Percentiles rank a stretch among this genome's conserved stretches.
These are phyloP conservation scores for Gaertneriomyces sp. DNA, from an alignment of 192 early-diverging fungal species.

Conservation along the genomic window DNA sequence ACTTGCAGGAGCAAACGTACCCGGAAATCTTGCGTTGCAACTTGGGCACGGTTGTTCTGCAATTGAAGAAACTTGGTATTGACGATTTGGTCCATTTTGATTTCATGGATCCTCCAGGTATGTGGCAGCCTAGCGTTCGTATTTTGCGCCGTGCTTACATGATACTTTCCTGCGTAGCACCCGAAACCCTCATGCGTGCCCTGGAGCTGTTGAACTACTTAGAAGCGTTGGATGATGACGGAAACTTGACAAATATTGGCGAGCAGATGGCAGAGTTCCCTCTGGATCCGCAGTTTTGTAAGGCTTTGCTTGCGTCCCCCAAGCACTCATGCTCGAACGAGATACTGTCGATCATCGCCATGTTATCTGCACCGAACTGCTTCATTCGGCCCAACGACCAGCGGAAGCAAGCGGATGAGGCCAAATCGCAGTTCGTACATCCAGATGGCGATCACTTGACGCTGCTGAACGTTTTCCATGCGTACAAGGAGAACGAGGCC, in stretches of 20 bases:
- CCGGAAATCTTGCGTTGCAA: slow-evolving; percentile 98
- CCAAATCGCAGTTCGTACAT: slow-evolving; percentile 91
- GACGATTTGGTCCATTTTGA: slow-evolving; percentile 98
- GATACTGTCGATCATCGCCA: slow-evolving; percentile 88
- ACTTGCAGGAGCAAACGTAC: slow-evolving; percentile 95
- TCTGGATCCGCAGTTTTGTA: slow-evolving; percentile 91
- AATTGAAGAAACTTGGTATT: slow-evolving; percentile 95
- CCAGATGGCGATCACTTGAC: slow-evolving; percentile 95
- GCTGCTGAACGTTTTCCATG: slow-evolving; percentile 94
- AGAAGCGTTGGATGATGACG: slow-evolving; percentile 92
- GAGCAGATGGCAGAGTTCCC: slow-evolving; percentile 93
- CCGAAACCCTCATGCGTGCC: slow-evolving; percentile 97
- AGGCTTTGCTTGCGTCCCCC: slow-evolving; percentile 85
- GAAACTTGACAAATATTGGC: slow-evolving; percentile 82
- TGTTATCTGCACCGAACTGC: slow-evolving; percentile 83
- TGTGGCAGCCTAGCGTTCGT: neutral
- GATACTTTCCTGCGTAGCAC: slow-evolving; percentile 51
- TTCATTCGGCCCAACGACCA: slow-evolving; percentile 91
- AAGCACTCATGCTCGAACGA: slow-evolving; percentile 89
- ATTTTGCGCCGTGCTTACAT: neutral
- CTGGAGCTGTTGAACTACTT: slow-evolving; percentile 94
- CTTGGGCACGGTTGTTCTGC: slow-evolving; percentile 91
- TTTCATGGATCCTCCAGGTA: slow-evolving; percentile 95
- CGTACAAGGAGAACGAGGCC: slow-evolving; percentile 72
- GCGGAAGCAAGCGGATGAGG: slow-evolving; percentile 81